These are phyloP conservation scores for Chytriomyces sp. DNA, from an alignment of 192 early-diverging fungal genomes.

Conservation along the genomic window DNA sequence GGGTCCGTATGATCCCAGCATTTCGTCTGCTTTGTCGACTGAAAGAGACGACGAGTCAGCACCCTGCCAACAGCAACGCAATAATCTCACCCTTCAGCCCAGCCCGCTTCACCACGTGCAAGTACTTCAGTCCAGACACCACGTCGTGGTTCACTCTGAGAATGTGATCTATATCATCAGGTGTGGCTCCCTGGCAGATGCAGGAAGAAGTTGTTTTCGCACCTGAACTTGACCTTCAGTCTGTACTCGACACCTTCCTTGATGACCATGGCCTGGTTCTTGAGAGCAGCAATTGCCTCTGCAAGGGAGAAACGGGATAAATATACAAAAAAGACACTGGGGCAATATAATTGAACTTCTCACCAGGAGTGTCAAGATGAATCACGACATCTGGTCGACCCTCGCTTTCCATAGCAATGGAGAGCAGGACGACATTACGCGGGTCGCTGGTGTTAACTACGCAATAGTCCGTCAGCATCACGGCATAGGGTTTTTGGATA, in stretches of 20 bases:
- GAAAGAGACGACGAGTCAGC: constrained; percentile 6
- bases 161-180: not conserved
- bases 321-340: not conserved
- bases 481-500: not conserved
- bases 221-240: constrained; percentile 90
- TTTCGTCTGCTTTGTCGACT: constrained; percentile 93
- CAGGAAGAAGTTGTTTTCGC: constrained; percentile 13
- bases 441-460: constrained; percentile 57
- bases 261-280: constrained; percentile 79
- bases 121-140: constrained; percentile 92
- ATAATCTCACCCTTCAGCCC: constrained; percentile 65
- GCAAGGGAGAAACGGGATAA: not conserved
- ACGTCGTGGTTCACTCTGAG: constrained; percentile 89
- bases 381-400: constrained; percentile 79
- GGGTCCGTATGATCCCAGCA: constrained; percentile 97
- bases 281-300: constrained; percentile 72
- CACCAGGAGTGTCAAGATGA: constrained; percentile 77
- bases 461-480: not conserved
- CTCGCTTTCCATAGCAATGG: constrained; percentile 73
- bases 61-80: not conserved
- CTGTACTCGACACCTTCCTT: constrained; percentile 96
- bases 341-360: constrained; percentile 3
- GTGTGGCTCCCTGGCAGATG: not conserved
- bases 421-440: constrained; percentile 75
- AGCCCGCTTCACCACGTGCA: constrained; percentile 89